Base-by-base conservation (phyloP, 1,139 yeast genomes). In the Nakaseomyces kungkrabaensis region DNA sequence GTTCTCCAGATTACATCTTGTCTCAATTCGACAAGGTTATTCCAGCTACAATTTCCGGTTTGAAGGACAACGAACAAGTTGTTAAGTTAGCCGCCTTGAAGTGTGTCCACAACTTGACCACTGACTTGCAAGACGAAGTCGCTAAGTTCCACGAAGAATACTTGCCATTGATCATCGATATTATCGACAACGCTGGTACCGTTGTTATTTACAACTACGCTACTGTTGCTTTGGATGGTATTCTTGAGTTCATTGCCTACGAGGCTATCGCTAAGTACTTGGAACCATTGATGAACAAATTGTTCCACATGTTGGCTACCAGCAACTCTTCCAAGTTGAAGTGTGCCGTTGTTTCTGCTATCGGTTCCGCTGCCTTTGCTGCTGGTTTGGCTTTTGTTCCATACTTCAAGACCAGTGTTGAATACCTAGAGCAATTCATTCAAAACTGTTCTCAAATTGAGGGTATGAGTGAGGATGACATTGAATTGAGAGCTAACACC, bases 281-380 rank as follows among this genome's bases (percentile, higher is more conserved):
- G 62, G 92, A 83, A 59, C 90, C 95, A 48, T 78, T 92, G 68
- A 88, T 90, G 85, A 87, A 87, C 70, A 86, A 90, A 64, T 77
- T 94, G 59, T 81, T 89, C 74, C 80, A 77, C 53, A 83, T 92
- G 85, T 78, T 92, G 62, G 83, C 79, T 60, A 68, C 75, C 43
- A 76, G 79, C 58, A 76, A 79, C 52, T 71, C 73, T 47, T 74
- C 88, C 37, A 77, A 85, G 45, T 78, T 92, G 66, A 87, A 85
- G 72, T 77, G 92, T 47, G 86, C 95, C 49, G 86, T 92, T 62
- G 96, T 92, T 52, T 86, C 96, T 51, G 97, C 97, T 37, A 86
- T 92, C 65, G 97, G 97, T 51, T 89, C 97, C 38, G 88, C 96
- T 54, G 98, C 98, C 40, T 89, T 84, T 63, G 95, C 98, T 50